Base-by-base conservation (phyloP, 306 rosid genomes). In the Abrus precatorius region DNA sequence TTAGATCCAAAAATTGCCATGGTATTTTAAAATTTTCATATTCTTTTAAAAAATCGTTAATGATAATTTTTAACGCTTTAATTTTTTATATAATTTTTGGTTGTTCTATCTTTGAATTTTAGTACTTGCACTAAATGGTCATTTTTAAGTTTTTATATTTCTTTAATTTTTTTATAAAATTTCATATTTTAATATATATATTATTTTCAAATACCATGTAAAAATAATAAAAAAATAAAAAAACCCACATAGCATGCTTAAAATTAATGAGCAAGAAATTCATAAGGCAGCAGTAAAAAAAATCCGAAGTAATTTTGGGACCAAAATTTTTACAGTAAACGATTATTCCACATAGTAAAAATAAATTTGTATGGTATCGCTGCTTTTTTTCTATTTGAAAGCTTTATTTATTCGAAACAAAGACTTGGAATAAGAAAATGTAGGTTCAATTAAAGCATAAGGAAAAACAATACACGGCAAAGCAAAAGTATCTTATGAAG, bases 381-480 rank as follows among this genome's bases (percentile, higher is more conserved):
- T 45, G 8, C 33, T 20, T 2, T n/a, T 72, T 55, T 55, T 40
- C 9, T 36, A 27, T 55, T 55, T 6, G 55, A 56, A 56, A 41
- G 27, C 30, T 5, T 29, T 59, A 28, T 74, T 29, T 57, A 57
- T 5, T 27, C 13, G 55, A 57, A 28, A 56, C 41, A 57, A 6
- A 57, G n/a, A 28, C 55, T 12, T 29, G 33, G 1, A 43, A 29
- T 12, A 6, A 11, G 43, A 43, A 55, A 59, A 59, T 30, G 54
- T 34, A 56, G 10, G 66, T 55, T 72, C 53, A 73, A 40, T 59
- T 34, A 59, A 69, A 69, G 30, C 32, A 50, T 65, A 41, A 65
- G 20, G 14, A 32, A 65, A 41, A 40, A 65, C 7, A 43, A 66
- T 66, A 9, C 61, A 71, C 57, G 48, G 4, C 12, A 7, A 70